phyloP scores from a whole-genome alignment of 768 basidiomycete genomes.

The Phlebiopsis flavidoalba region DNA sequence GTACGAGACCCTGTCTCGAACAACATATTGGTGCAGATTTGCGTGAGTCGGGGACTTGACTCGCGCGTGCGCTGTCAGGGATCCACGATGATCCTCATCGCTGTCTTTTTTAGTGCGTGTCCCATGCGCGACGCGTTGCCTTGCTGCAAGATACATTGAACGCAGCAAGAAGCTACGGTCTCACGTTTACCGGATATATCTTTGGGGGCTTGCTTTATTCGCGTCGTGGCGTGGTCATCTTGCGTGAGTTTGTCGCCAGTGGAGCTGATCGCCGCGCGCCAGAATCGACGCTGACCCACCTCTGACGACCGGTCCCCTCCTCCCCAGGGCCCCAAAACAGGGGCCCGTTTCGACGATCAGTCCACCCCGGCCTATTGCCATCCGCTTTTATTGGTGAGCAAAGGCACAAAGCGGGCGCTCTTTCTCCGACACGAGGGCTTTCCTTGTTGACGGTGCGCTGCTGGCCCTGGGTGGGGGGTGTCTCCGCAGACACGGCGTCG shows the following conservation, averaged over 20 bases:
- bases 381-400: slow-evolving; percentile 99
- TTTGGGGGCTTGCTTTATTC: slow-evolving; percentile 99
- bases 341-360: slow-evolving; percentile 96
- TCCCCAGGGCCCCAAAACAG: slow-evolving; percentile 80
- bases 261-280: neutral
- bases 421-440: slow-evolving; percentile 98
- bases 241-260: too few species aligned
- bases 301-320: neutral
- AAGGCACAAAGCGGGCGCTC: slow-evolving; percentile 92
- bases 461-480: too few species aligned
- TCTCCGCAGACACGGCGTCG: neutral
- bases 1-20: slow-evolving; percentile 86
- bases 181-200: slow-evolving; percentile 96
- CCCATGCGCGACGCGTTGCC: neutral
- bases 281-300: neutral
- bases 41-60: slow-evolving; percentile 62
- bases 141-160: slow-evolving; percentile 97
- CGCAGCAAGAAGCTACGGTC: slow-evolving; percentile 95
- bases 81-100: neutral
- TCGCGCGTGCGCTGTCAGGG: neutral
- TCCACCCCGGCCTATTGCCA: slow-evolving; percentile 96
- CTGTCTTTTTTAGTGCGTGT: neutral
- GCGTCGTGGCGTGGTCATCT: slow-evolving; percentile 72
- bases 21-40: slow-evolving; percentile 99
- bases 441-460: slow-evolving; percentile 61